Evolutionary conservation across 2,329 filamentous ascomycete species (phyloP), one percentile per base, ranked within the genome.

Genomic region (Pseudocercospora cruenta): DNA sequence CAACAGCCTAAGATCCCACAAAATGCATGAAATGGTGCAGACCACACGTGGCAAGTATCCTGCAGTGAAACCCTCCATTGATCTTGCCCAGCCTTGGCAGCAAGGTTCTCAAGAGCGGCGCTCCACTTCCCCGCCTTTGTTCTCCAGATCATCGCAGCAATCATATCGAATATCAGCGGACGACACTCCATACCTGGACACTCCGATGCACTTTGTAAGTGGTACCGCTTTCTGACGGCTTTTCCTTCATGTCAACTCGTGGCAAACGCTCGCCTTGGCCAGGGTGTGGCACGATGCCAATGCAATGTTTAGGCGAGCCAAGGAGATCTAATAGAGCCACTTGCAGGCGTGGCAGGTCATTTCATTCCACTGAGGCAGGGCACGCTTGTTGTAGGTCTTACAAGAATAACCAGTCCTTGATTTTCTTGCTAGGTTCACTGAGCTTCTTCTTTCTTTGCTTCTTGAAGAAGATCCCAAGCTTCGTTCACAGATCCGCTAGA

Each of bases 71-170:
- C 24, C 47, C 9, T 22, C 21, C 53, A 57, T 33, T 7, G 24
- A 57, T 55, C 51, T 36, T 36, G 54, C 54, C 55, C 55, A 58
- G 55, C 55, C 55, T 58, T 58, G 55, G 55, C 55, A 16, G 33
- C 55, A n/a, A 36, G 31, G 55, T 19, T 22, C 16, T 9, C 19
- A 28, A n/a, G 10, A 33, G 10, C 51, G 16, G 16, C 22, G 22
- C 51, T 26, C 51, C 51, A 55, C 39, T 58, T 59, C 55, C 62
- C 62, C 62, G 54, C 54, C 54, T 54, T 54, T 59, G 54, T 58
- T 51, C 24, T 63, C 61, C 61, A 63, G 31, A 28, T 33, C 45
- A 14, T 21, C 49, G 28, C 24, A 31, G 31, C 47, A 54, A 54
- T 28, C 49, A 54, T 49, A 49, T 19, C 45, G 45, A 21, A 49